Percentiles rank a stretch among this genome's conserved stretches.
Conservation (phyloP, 2,329 filamentous ascomycete genomes). For the Hymenoscyphus occultus region DNA sequence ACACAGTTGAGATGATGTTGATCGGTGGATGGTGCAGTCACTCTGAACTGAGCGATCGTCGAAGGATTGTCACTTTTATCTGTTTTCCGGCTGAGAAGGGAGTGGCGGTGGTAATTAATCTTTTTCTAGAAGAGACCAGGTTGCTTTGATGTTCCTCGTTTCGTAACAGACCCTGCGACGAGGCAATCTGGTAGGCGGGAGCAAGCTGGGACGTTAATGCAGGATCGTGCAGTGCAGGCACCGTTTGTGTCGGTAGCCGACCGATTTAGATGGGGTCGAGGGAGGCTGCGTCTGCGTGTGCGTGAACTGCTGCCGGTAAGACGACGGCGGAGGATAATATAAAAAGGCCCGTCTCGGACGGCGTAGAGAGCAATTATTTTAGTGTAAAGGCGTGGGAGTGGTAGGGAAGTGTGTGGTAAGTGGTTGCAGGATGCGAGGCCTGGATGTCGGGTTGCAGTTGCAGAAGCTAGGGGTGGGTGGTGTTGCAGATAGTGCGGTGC, state of each 20-base stretch:
- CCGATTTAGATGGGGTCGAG: slow-evolving; percentile 19
- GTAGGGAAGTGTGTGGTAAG: slow-evolving; percentile 4
- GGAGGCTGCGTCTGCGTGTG: slow-evolving; percentile 16
- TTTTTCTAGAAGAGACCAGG: slow-evolving; percentile 24
- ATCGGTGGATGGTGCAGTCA: background rate
- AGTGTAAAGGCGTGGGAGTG: background rate
- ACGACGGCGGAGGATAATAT: slow-evolving; percentile 13
- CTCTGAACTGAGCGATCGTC: background rate
- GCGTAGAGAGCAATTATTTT: background rate
- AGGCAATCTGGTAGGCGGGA: slow-evolving; percentile 16
- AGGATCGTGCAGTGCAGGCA: slow-evolving; percentile 16
- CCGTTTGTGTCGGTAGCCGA: slow-evolving; percentile 25
- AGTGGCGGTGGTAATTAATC: slow-evolving; percentile 19
- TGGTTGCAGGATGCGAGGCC: slow-evolving; percentile 8
- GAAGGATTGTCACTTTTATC: background rate
- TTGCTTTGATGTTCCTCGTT: slow-evolving; percentile 34
- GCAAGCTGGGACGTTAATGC: slow-evolving; percentile 29
- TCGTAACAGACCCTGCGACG: slow-evolving; percentile 34
- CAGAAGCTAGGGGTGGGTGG: slow-evolving; percentile 4
- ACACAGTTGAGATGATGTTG: background rate
- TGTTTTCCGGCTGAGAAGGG: slow-evolving; percentile 8
- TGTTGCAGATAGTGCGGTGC: background rate
- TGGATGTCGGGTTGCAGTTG: slow-evolving; percentile 11
- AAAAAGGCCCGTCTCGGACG: slow-evolving; percentile 11
- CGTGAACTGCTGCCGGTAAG: slow-evolving; percentile 28